Evolutionary conservation across 805 yeast species (phyloP).

Genomic region (Wickerhamiella galacta): DNA sequence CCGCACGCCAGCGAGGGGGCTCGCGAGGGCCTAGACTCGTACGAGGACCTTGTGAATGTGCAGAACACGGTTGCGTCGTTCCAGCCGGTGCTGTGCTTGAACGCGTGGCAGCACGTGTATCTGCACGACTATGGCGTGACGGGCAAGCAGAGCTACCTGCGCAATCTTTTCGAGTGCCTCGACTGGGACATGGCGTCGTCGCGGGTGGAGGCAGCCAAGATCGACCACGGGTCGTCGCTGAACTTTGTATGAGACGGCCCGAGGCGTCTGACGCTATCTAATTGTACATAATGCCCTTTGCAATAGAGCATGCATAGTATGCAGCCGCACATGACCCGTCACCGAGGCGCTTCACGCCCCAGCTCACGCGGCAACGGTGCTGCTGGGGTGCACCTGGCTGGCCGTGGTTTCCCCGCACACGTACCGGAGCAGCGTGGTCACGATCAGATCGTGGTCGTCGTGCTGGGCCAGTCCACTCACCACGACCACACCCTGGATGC

Average conservation of each 20-base stretch:
- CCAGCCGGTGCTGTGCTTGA: slow-evolving; percentile 53
- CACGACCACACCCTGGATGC: slow-evolving; percentile 17
- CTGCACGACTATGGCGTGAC: slow-evolving; percentile 67
- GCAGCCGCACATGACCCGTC: too few species aligned
- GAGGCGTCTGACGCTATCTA: too few species aligned
- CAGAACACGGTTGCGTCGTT: slow-evolving; percentile 4
- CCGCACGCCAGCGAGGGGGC: slow-evolving; percentile 25
- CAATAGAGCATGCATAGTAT: too few species aligned
- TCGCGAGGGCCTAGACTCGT: not conserved
- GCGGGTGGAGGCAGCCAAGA: not conserved
- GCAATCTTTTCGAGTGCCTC: slow-evolving; percentile 57
- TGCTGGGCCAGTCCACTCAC: slow-evolving; percentile 19
- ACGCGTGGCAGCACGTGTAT: slow-evolving; percentile 78
- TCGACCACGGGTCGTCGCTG: too few species aligned
- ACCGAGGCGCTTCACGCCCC: too few species aligned
- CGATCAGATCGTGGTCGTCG: slow-evolving; percentile 17
- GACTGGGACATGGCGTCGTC: slow-evolving; percentile 45
- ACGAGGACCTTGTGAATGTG: not conserved
- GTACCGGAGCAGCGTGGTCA: slow-evolving; percentile 11
- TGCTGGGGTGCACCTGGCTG: too few species aligned
- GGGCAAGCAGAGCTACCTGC: slow-evolving; percentile 57
- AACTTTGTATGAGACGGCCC: too few species aligned
- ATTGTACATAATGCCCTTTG: too few species aligned
- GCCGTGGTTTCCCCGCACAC: not conserved
- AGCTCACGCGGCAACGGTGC: too few species aligned